Conservation (phyloP, 225 moss, liverwort and hornwort species). For the Physcomitrellopsis africana region DNA sequence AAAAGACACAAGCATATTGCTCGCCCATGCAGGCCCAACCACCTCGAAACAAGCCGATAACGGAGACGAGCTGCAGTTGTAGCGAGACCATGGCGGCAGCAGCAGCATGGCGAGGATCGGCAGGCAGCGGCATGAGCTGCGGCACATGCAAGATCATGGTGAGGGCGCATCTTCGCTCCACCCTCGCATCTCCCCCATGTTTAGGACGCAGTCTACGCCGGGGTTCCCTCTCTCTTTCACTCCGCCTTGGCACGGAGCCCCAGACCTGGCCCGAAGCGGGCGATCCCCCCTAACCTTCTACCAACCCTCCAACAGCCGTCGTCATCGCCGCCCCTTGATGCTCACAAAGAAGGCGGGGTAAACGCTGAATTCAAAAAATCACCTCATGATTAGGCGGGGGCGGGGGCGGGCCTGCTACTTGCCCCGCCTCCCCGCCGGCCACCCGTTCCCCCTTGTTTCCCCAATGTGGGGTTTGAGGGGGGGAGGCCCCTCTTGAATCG, state of each 20-base stretch:
- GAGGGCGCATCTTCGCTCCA: neutral
- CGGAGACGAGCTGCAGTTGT: too few species aligned
- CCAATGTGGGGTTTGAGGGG: too few species aligned
- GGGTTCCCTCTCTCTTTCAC: neutral
- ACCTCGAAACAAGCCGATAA: too few species aligned
- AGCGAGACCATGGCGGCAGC: neutral
- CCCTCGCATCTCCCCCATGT: neutral
- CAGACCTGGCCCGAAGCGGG: neutral
- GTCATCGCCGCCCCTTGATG: neutral
- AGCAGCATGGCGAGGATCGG: neutral
- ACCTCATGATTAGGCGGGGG: too few species aligned
- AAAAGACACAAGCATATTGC: too few species aligned
- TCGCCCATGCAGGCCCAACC: too few species aligned
- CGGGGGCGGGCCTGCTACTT: too few species aligned
- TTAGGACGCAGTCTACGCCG: conserved; percentile 19
- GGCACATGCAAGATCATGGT: conserved; percentile 16
- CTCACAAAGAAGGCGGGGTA: too few species aligned
- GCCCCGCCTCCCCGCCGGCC: too few species aligned
- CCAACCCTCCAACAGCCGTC: neutral
- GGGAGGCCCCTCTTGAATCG: too few species aligned
- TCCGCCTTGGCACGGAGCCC: neutral
- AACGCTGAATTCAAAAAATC: too few species aligned
- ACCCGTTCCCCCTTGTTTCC: too few species aligned
- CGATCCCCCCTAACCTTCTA: neutral
- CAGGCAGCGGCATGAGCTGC: conserved; percentile 1